Evolutionary conservation across 2,329 filamentous ascomycete species (phyloP).

Genomic region (Cladophialophora yegresii): DNA sequence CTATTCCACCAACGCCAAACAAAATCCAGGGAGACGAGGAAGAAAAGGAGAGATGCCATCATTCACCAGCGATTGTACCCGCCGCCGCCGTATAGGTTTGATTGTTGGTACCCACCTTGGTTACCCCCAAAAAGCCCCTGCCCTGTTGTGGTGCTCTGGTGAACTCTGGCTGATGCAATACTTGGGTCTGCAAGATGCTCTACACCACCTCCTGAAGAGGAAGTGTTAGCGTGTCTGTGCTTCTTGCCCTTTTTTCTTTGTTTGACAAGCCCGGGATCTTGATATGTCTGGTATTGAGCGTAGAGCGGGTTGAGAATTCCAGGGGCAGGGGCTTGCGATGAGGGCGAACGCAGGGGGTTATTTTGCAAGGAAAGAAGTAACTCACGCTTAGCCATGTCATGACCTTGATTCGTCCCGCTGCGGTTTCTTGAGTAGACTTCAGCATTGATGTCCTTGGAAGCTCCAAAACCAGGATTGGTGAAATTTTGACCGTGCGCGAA

Average conservation of each 20-base stretch:
- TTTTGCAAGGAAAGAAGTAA: constrained; percentile 91
- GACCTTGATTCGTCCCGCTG: constrained; percentile 65
- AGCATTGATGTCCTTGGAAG: constrained; percentile 70
- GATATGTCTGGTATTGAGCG: constrained; percentile 73
- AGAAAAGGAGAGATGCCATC: constrained; percentile 35
- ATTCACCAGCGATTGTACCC: constrained; percentile 68
- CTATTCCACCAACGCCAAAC: constrained; percentile 38
- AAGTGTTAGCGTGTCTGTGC: constrained; percentile 99
- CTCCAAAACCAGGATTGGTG: constrained; percentile 62
- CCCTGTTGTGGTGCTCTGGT: constrained; percentile 82
- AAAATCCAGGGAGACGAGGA: constrained; percentile 32
- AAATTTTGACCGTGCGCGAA: constrained; percentile 89
- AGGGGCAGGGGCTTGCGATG: constrained; percentile 75
- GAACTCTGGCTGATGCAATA: constrained; percentile 97
- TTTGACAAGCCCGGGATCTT: constrained; percentile 86
- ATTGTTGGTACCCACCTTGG: constrained; percentile 83
- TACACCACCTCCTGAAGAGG: constrained; percentile 99
- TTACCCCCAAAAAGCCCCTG: constrained; percentile 90
- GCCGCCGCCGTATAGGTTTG: constrained; percentile 74
- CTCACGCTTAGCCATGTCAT: constrained; percentile 96
- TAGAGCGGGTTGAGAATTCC: constrained; percentile 90
- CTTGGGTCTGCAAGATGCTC: constrained; percentile 99
- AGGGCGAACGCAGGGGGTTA: constrained; percentile 79
- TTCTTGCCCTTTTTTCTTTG: constrained; percentile 99
- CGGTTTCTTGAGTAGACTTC: constrained; percentile 76